Percentiles rank a stretch among this genome's conserved stretches.
These are phyloP conservation scores for Paecilomyces niveus DNA, from an alignment of 2,329 filamentous ascomycete genomes.

Conservation along the genomic window DNA sequence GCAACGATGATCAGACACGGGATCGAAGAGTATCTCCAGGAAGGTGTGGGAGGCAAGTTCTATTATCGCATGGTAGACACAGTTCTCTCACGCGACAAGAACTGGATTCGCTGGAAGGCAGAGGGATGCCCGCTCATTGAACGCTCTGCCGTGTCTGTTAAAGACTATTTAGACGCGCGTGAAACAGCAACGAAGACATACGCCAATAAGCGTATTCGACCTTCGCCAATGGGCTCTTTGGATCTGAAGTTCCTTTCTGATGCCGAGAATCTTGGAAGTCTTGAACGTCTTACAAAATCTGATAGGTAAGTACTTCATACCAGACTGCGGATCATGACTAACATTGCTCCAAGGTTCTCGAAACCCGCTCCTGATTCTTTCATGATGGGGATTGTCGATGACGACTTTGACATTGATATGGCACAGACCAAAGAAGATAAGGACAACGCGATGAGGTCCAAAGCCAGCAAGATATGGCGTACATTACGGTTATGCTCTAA, in stretches of 20 bases:
- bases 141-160: slow-evolving; percentile 60
- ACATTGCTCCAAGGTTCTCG: slow-evolving; percentile 48
- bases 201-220: slow-evolving; percentile 62
- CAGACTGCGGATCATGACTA: slow-evolving; percentile 5
- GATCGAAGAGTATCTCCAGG: slow-evolving; percentile 77
- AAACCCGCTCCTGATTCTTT: slow-evolving; percentile 66
- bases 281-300: slow-evolving; percentile 62
- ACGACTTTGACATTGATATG: slow-evolving; percentile 82
- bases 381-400: slow-evolving; percentile 64
- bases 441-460: slow-evolving; percentile 57
- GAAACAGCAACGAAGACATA: slow-evolving; percentile 58
- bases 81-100: slow-evolving; percentile 90
- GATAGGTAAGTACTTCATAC: slow-evolving; percentile 37
- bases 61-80: slow-evolving; percentile 97
- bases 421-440: slow-evolving; percentile 59
- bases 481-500: slow-evolving; percentile 73
- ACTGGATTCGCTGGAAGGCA: slow-evolving; percentile 98
- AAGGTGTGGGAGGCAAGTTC: slow-evolving; percentile 76
- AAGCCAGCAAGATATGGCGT: slow-evolving; percentile 86
- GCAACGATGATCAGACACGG: slow-evolving; percentile 66
- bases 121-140: slow-evolving; percentile 87
- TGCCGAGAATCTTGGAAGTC: slow-evolving; percentile 51
- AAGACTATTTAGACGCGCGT: slow-evolving; percentile 64
- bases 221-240: slow-evolving; percentile 63
- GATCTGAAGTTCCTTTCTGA: slow-evolving; percentile 73